Percentiles rank a stretch among this genome's conserved stretches.
Conservation (phyloP, 306 rosid species). For the Dalbergia cochinchinensis region DNA sequence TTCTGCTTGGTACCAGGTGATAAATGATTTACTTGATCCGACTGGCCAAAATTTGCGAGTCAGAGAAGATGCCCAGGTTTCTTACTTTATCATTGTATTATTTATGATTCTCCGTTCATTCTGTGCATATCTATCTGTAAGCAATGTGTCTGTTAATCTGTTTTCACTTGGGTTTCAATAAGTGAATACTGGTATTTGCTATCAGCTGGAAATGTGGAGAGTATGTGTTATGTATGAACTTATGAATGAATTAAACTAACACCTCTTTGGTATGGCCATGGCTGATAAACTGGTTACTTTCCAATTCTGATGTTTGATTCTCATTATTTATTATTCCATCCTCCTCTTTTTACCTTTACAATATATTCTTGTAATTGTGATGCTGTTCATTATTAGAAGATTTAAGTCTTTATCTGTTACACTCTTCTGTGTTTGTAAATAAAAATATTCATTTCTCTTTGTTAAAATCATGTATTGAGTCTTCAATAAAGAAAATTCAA, state of each 20-base stretch:
- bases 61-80: constrained; percentile 99
- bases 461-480: constrained; percentile 25
- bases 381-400: constrained; percentile 12
- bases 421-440: constrained; percentile 9
- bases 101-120: constrained; percentile 16
- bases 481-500: constrained; percentile 25
- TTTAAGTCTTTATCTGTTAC: constrained; percentile 23
- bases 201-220: constrained; percentile 34
- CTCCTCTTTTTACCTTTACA: background rate
- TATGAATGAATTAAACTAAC: background rate
- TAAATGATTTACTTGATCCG: constrained; percentile 99
- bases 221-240: background rate
- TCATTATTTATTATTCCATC: background rate
- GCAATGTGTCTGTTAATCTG: constrained; percentile 7
- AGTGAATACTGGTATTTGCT: constrained; percentile 3
- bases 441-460: constrained; percentile 24
- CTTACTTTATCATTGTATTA: constrained; percentile 28
- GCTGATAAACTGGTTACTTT: constrained; percentile 25
- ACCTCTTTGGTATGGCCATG: constrained; percentile 16
- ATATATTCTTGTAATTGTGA: constrained; percentile 4
- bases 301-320: constrained; percentile 8
- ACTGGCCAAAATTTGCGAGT: constrained; percentile 98
- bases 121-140: constrained; percentile 9
- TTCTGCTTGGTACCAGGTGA: constrained; percentile 79
- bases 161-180: constrained; percentile 24